phyloP scores from a whole-genome alignment of 2,329 filamentous ascomycete species.

The Ophiostoma populinum region DNA sequence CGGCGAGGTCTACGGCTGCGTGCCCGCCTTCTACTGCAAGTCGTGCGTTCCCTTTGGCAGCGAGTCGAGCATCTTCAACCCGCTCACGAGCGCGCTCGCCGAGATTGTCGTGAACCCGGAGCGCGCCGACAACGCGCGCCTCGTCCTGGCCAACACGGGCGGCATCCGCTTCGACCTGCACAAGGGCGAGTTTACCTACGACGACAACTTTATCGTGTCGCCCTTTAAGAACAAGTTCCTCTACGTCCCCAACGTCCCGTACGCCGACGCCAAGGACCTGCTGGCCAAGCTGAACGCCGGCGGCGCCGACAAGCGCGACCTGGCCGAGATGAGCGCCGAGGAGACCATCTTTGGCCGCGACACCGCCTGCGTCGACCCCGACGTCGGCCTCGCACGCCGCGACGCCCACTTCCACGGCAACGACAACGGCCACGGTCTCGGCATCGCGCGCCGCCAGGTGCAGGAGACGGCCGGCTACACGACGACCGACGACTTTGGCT shows the following conservation, averaged over 20 bases:
- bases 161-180: conserved; percentile 43
- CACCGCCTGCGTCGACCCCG: conserved; percentile 28
- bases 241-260: conserved; percentile 35
- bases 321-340: conserved; percentile 19
- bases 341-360: conserved; percentile 19
- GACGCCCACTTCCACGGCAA: background rate
- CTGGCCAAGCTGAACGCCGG: conserved; percentile 23
- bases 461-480: conserved; percentile 32
- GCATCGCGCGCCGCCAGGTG: conserved; percentile 28
- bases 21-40: conserved; percentile 40
- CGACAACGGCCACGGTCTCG: conserved; percentile 11
- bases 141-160: conserved; percentile 44
- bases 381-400: conserved; percentile 4
- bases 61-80: conserved; percentile 35
- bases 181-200: conserved; percentile 42
- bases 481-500: conserved; percentile 39
- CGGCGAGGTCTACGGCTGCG: conserved; percentile 39
- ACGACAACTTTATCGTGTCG: conserved; percentile 34
- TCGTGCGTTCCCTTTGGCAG: conserved; percentile 34
- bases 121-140: conserved; percentile 30
- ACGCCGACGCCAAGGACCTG: conserved; percentile 22
- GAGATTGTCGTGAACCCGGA: conserved; percentile 33
- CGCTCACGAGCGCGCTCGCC: conserved; percentile 32
- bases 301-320: conserved; percentile 18
- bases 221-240: conserved; percentile 36